Evolutionary conservation across 2,329 filamentous ascomycete species (phyloP).

Genomic region (Aspergillus flavus): DNA sequence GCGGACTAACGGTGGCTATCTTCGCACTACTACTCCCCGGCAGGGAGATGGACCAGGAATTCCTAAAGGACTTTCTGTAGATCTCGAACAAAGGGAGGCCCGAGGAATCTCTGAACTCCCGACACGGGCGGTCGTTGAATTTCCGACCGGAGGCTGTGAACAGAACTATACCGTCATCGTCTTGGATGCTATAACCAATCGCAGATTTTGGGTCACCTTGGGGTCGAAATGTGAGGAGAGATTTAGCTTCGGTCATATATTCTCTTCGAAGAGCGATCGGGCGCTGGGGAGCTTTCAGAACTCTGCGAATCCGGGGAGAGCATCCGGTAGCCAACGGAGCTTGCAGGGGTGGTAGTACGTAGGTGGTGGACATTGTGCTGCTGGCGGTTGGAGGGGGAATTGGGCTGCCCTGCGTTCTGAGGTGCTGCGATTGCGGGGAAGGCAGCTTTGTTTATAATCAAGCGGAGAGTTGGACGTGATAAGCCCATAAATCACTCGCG

Average conservation of each 20-base stretch:
- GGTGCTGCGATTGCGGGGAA: slow-evolving; percentile 1
- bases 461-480: background rate
- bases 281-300: slow-evolving; percentile 17
- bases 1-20: slow-evolving; percentile 14
- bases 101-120: slow-evolving; percentile 33
- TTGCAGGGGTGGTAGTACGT: background rate
- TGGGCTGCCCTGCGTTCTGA: background rate
- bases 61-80: slow-evolving; percentile 16
- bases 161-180: slow-evolving; percentile 23
- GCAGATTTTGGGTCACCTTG: slow-evolving; percentile 21
- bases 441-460: background rate
- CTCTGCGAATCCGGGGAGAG: slow-evolving; percentile 14
- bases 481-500: slow-evolving; percentile 6
- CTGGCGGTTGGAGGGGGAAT: background rate
- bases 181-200: slow-evolving; percentile 20
- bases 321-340: background rate
- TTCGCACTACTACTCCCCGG: slow-evolving; percentile 23
- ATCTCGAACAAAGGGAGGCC: slow-evolving; percentile 33
- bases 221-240: slow-evolving; percentile 24
- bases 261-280: slow-evolving; percentile 28
- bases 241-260: slow-evolving; percentile 25
- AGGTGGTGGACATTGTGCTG: background rate
- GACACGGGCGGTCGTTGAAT: slow-evolving; percentile 25
- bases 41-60: slow-evolving; percentile 25
- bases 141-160: slow-evolving; percentile 31